Evolutionary conservation across 164 flowering plant species (phyloP).

Genomic region (Berberis vulgaris): DNA sequence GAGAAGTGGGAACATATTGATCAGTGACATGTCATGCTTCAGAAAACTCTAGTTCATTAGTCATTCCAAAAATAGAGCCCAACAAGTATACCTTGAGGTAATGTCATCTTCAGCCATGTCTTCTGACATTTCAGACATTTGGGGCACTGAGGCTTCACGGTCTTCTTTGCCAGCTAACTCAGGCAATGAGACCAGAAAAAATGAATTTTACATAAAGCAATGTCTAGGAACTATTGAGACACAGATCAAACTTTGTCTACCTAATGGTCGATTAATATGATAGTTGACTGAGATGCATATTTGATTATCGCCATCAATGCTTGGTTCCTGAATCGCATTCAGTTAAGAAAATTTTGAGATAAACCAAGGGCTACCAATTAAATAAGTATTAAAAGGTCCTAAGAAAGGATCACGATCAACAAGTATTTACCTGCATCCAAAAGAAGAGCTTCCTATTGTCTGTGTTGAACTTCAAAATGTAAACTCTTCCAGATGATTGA

Average conservation of each 20-base stretch:
- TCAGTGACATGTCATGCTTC: too few relatives aligned
- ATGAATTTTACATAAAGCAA: too few relatives aligned
- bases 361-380: not conserved
- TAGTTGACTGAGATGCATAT: slow-evolving; percentile 65
- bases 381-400: too few relatives aligned
- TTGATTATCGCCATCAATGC: slow-evolving; percentile 50
- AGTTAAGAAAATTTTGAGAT: not conserved
- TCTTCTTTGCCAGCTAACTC: slow-evolving; percentile 61
- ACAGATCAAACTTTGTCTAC: slow-evolving; percentile 21
- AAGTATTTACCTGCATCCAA: slow-evolving; percentile 83
- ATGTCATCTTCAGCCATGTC: slow-evolving; percentile 64
- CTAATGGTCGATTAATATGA: slow-evolving; percentile 67
- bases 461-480: slow-evolving; percentile 74
- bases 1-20: too few relatives aligned
- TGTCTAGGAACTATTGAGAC: too few relatives aligned
- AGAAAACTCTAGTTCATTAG: too few relatives aligned
- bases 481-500: slow-evolving; percentile 88
- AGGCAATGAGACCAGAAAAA: slow-evolving; percentile 6
- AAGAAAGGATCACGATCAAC: slow-evolving; percentile 1
- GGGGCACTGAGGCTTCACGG: slow-evolving; percentile 44
- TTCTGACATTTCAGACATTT: slow-evolving; percentile 37
- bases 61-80: not conserved
- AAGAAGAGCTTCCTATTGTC: slow-evolving; percentile 85
- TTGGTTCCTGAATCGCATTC: slow-evolving; percentile 56
- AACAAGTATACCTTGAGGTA: slow-evolving; percentile 61